Evolutionary conservation across 2,329 filamentous ascomycete genomes (phyloP).

Genomic region (Zymoseptoria passerinii): DNA sequence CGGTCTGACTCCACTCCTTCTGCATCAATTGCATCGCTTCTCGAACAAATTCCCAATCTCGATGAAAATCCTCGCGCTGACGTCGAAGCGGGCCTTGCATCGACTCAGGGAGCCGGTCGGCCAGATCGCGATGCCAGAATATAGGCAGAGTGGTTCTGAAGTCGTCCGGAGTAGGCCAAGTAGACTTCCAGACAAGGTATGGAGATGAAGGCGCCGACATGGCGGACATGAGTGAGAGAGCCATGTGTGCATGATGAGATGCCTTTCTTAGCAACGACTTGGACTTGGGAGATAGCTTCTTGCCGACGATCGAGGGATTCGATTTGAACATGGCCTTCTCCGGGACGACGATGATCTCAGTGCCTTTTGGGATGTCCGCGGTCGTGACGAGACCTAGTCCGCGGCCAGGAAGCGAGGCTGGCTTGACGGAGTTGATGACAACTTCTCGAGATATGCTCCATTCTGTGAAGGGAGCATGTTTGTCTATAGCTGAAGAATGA

Average conservation of each 20-base stretch:
- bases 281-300: not conserved
- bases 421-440: conserved; percentile 56
- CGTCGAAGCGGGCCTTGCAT: conserved; percentile 26
- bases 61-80: conserved; percentile 24
- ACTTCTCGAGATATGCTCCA: conserved; percentile 64
- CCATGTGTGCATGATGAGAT: conserved; percentile 57
- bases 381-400: conserved; percentile 73
- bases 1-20: conserved; percentile 23
- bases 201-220: conserved; percentile 5
- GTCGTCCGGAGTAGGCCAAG: conserved; percentile 55
- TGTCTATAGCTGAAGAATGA: conserved; percentile 16
- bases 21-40: conserved; percentile 2
- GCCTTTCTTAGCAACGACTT: conserved; percentile 1
- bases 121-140: conserved; percentile 42
- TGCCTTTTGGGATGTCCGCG: conserved; percentile 52
- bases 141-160: conserved; percentile 52
- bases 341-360: conserved; percentile 59
- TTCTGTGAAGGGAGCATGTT: conserved; percentile 49
- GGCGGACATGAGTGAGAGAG: conserved; percentile 33
- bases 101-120: conserved; percentile 32
- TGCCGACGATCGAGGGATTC: conserved; percentile 37
- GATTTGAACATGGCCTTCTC: conserved; percentile 55
- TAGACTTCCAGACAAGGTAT: conserved; percentile 19
- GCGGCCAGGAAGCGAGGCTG: conserved; percentile 59
- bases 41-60: conserved; percentile 18